Percentiles rank a stretch among this genome's conserved stretches.
Conservation (phyloP, 2,329 filamentous ascomycete species). For the Juglanconis oblonga region DNA sequence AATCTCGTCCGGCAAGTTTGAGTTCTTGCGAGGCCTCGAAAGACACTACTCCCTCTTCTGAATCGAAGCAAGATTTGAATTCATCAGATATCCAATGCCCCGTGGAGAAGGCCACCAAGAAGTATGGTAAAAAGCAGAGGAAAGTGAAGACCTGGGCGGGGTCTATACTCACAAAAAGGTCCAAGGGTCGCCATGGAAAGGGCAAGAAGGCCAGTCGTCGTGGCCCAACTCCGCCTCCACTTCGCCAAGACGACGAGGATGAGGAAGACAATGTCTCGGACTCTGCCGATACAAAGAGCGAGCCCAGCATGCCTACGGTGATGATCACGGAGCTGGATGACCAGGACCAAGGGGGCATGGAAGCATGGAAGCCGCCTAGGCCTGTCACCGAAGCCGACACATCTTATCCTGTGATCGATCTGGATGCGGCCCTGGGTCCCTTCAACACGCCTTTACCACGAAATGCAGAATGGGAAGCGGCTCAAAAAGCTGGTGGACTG, state of each 20-base stretch:
- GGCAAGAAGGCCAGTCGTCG: slow-evolving; percentile 40
- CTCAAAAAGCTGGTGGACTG: slow-evolving; percentile 55
- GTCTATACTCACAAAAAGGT: slow-evolving; percentile 62
- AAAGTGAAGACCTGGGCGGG: slow-evolving; percentile 74
- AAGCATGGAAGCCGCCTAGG: slow-evolving; percentile 36
- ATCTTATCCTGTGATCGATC: slow-evolving; percentile 80
- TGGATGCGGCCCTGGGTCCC: slow-evolving; percentile 89
- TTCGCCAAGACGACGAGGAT: slow-evolving; percentile 26
- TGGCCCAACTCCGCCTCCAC: slow-evolving; percentile 46
- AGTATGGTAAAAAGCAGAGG: slow-evolving; percentile 49
- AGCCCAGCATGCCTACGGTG: slow-evolving; percentile 35
- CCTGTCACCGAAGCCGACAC: slow-evolving; percentile 56
- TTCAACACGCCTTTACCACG: slow-evolving; percentile 75
- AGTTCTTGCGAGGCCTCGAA: slow-evolving; percentile 40
- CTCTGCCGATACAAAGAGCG: slow-evolving; percentile 25
- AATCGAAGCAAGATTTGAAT: slow-evolving; percentile 15
- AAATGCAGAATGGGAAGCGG: slow-evolving; percentile 65
- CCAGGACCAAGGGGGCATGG: slow-evolving; percentile 22
- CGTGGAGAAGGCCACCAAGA: slow-evolving; percentile 26
- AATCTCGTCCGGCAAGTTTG: slow-evolving; percentile 44
- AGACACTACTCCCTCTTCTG: slow-evolving; percentile 21
- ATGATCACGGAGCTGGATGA: slow-evolving; percentile 40
- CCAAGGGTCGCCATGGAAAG: slow-evolving; percentile 46
- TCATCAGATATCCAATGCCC: slow-evolving; percentile 20
- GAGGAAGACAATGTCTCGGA: slow-evolving; percentile 28